These are phyloP conservation scores for Diutina ranongensis DNA, from an alignment of 1,139 yeast species.

Conservation along the genomic window DNA sequence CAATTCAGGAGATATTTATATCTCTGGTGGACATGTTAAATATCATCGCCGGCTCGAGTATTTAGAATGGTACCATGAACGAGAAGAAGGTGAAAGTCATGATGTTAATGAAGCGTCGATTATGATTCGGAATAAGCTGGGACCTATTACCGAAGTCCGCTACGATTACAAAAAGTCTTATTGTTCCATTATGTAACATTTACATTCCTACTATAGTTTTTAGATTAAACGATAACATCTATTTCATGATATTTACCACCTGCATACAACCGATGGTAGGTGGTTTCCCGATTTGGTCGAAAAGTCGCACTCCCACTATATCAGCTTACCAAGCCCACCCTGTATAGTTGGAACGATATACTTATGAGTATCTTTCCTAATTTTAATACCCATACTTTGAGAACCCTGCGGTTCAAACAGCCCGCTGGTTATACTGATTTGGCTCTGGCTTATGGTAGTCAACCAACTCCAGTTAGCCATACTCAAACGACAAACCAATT, in stretches of 20 bases:
- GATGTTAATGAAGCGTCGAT: conserved; percentile 2
- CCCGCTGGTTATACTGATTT: conserved; percentile 30
- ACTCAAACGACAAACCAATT: conserved; percentile 7
- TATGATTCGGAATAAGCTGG: conserved; percentile 5
- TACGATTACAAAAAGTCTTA: background rate
- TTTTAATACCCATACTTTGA: conserved; percentile 43
- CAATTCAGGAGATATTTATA: conserved; percentile 29
- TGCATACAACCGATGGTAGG: background rate
- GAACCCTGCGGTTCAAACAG: conserved; percentile 45
- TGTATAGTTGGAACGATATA: background rate
- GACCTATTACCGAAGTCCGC: conserved; percentile 1
- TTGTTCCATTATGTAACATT: background rate
- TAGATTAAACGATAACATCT: too few relatives aligned
- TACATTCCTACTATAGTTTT: too few relatives aligned
- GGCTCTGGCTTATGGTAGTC: conserved; percentile 21
- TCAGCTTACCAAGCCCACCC: background rate
- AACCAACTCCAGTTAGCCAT: conserved; percentile 5
- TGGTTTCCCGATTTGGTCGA: background rate
- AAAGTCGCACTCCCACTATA: background rate
- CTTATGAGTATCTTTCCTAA: conserved; percentile 45
- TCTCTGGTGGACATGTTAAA: conserved; percentile 45
- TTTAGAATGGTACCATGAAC: conserved; percentile 59
- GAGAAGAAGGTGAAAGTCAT: conserved; percentile 4
- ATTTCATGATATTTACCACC: too few relatives aligned
- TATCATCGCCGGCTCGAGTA: conserved; percentile 41